Evolutionary conservation across 2,329 filamentous ascomycete species (phyloP), one percentile per base, ranked within the genome.

Genomic region (Colletotrichum spaethianum): DNA sequence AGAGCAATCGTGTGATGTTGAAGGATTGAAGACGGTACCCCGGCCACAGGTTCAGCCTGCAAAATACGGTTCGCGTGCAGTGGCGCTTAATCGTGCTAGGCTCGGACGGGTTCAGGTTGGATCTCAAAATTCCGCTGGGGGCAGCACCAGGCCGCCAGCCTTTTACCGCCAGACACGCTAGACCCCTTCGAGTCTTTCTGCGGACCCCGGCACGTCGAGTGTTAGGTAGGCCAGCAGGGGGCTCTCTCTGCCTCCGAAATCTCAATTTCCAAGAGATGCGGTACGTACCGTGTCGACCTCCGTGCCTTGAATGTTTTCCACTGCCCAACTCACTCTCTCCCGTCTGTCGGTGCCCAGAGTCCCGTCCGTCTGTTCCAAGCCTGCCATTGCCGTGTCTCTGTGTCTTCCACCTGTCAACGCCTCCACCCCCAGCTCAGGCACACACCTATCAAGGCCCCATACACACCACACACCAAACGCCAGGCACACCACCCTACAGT

Each of bases 21-120:
- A 74, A 74, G 72, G 73, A 74, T 74, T 74, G 67, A 69, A 74
- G 73, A 74, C 52, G 63, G 63, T 42, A 67, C 70, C 72, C 64
- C 33, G 26, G 60, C 48, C 38, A 38, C 61, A 48, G 59, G 65
- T 69, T 46, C 65, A 73, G 65, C 50, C 70, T 73, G 60, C 72
- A 50, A 74, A 73, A 70, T 70, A 73, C 70, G 59, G 70, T 74
- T 73, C 62, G 72, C 70, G 72, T 74, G 50, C 67, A 65, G 60
- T 70, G 72, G 72, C 72, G 72, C 72, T 62, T 70, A 68, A 65
- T 70, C 60, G 61, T 52, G 57, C 63, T 33, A 48, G 40, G 48
- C 40, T 60, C 52, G 60, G 59, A 62, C 38, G 40, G 63, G 36
- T 26, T 44, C 48, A 57, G 42, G 70, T 59, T 73, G 50, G 71